phyloP scores from a whole-genome alignment of 345 rosid genomes.

The Gossypium arboreum region DNA sequence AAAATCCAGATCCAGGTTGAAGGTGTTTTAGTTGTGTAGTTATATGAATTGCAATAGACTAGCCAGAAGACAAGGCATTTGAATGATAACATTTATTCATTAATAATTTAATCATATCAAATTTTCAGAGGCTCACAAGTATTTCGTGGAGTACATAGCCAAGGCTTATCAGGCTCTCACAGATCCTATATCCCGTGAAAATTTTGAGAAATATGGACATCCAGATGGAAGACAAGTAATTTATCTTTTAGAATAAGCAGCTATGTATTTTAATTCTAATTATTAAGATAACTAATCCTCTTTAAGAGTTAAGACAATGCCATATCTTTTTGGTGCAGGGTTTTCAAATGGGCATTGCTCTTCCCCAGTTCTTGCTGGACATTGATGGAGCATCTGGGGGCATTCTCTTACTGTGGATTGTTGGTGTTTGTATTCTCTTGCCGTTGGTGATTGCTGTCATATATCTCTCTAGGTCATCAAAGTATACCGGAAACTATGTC shows the following conservation, averaged over 20 bases:
- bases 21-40: constrained; percentile 26
- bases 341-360: constrained; percentile 99
- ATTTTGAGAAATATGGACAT: constrained; percentile 97
- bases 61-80: background rate
- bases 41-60: constrained; percentile 7
- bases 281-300: background rate
- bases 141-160: constrained; percentile 83
- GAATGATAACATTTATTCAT: constrained; percentile 7
- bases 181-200: constrained; percentile 88
- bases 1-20: constrained; percentile 99
- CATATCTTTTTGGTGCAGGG: constrained; percentile 50
- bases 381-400: constrained; percentile 97
- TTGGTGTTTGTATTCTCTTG: constrained; percentile 92
- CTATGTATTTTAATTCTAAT: constrained; percentile 4
- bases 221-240: constrained; percentile 96
- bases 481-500: constrained; percentile 95
- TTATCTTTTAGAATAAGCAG: constrained; percentile 1
- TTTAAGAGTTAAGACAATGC: constrained; percentile 16
- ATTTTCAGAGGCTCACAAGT: constrained; percentile 70
- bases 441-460: constrained; percentile 93
- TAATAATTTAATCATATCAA: constrained; percentile 11
- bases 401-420: constrained; percentile 93
- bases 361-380: constrained; percentile 87
- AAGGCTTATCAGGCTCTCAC: constrained; percentile 98
- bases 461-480: constrained; percentile 92